Evolutionary conservation across 2,329 filamentous ascomycete genomes (phyloP).

Genomic region (Helicocarpus griseus): DNA sequence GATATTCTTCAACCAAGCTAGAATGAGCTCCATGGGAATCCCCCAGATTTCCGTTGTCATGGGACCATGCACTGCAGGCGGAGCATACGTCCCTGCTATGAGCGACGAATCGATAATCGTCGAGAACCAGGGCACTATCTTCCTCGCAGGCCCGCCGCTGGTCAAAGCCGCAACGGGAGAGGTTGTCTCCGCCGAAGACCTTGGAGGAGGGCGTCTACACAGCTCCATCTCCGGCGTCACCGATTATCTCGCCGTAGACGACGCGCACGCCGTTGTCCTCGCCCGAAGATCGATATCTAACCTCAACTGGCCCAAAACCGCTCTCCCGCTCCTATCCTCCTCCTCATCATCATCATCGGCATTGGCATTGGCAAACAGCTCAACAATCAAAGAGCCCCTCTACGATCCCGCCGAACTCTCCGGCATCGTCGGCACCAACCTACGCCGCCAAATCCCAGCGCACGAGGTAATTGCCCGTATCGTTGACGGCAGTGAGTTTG

Average conservation of each 20-base stretch:
- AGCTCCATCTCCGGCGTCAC: slow-evolving; percentile 86
- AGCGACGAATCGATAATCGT: slow-evolving; percentile 97
- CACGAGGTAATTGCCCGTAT: slow-evolving; percentile 88
- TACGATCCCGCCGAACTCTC: slow-evolving; percentile 70
- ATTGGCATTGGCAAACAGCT: slow-evolving; percentile 12
- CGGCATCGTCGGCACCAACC: slow-evolving; percentile 83
- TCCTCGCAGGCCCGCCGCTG: slow-evolving; percentile 84
- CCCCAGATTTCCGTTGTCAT: slow-evolving; percentile 93
- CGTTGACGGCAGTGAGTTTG: slow-evolving; percentile 80
- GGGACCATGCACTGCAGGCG: slow-evolving; percentile 92
- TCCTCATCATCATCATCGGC: slow-evolving; percentile 18
- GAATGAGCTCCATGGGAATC: slow-evolving; percentile 81
- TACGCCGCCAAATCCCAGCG: slow-evolving; percentile 74
- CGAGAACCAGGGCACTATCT: slow-evolving; percentile 91
- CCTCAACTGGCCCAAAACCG: slow-evolving; percentile 68
- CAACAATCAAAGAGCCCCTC: slow-evolving; percentile 60
- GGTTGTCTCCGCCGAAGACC: slow-evolving; percentile 77
- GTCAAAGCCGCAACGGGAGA: slow-evolving; percentile 96
- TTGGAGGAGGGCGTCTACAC: slow-evolving; percentile 84
- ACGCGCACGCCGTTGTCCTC: slow-evolving; percentile 81
- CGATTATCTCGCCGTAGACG: slow-evolving; percentile 89
- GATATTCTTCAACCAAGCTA: slow-evolving; percentile 96
- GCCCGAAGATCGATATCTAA: slow-evolving; percentile 77
- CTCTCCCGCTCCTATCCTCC: slow-evolving; percentile 21
- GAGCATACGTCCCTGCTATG: slow-evolving; percentile 95